Conservation (phyloP, 768 basidiomycete genomes). For the Epithele typhae region DNA sequence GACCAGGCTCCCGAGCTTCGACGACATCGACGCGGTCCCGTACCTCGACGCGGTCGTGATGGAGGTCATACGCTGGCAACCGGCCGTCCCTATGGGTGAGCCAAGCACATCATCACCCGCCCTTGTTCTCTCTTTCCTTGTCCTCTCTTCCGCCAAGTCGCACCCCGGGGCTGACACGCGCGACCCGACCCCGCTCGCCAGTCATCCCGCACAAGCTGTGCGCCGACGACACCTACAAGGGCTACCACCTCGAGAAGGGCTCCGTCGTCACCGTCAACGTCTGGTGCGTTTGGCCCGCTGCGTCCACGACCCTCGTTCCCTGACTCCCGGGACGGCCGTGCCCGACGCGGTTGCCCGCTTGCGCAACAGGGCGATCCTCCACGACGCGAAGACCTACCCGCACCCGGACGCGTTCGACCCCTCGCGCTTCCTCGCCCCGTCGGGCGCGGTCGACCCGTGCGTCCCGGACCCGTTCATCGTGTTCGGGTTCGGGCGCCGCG, state of each 20-base stretch:
- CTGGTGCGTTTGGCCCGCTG: constrained; percentile 14
- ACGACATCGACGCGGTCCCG: constrained; percentile 48
- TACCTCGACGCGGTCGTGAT: constrained; percentile 52
- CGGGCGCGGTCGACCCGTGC: background rate
- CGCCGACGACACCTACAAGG: constrained; percentile 22
- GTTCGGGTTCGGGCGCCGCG: constrained; percentile 19
- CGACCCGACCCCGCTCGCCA: too few relatives aligned
- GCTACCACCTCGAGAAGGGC: constrained; percentile 22
- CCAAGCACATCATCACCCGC: too few relatives aligned
- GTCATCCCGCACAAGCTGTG: constrained; percentile 19
- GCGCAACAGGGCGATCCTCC: constrained; percentile 31
- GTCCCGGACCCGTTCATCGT: constrained; percentile 8
- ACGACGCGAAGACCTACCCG: constrained; percentile 39
- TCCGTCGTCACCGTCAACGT: constrained; percentile 19
- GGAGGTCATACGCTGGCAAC: constrained; percentile 28
- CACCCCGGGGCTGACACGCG: too few relatives aligned
- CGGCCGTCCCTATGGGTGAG: constrained; percentile 3
- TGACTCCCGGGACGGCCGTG: too few relatives aligned
- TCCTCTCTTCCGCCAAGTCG: too few relatives aligned
- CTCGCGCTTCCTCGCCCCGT: constrained; percentile 24
- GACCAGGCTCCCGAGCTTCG: constrained; percentile 52
- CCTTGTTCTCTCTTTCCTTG: too few relatives aligned
- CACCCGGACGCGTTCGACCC: constrained; percentile 32
- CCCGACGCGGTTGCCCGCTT: too few relatives aligned
- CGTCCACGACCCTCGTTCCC: background rate